Conservation (phyloP, 345 rosid genomes). For the Conringia planisiliqua region DNA sequence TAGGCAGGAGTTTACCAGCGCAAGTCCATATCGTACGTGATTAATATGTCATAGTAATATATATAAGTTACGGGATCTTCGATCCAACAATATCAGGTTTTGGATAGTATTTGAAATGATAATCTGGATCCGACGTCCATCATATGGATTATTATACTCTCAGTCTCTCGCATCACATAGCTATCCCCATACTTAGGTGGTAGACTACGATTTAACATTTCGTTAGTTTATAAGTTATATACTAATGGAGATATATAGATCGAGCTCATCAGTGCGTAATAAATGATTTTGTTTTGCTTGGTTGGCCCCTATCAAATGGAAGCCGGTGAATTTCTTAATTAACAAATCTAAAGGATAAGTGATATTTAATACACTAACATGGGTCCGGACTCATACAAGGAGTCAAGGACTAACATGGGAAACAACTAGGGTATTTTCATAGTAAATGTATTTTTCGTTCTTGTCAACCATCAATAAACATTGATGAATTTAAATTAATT, state of each 20-base stretch:
- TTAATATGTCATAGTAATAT: background rate
- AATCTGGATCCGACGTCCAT: background rate
- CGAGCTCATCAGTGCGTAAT: background rate
- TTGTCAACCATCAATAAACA: constrained; percentile 10
- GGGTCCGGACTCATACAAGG: constrained; percentile 10
- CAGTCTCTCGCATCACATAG: background rate
- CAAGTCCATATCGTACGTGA: no score
- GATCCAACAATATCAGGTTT: background rate
- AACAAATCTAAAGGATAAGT: constrained; percentile 21
- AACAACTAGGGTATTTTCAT: constrained; percentile 27
- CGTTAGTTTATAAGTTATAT: background rate
- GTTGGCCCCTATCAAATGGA: background rate
- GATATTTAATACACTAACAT: constrained; percentile 33
- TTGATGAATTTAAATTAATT: background rate
- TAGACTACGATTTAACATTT: background rate
- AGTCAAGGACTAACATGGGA: constrained; percentile 30
- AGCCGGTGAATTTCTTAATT: constrained; percentile 30
- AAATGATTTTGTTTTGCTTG: constrained; percentile 7
- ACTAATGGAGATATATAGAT: background rate
- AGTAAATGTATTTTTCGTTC: constrained; percentile 15
- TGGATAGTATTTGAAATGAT: background rate
- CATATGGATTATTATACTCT: background rate
- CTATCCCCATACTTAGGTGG: background rate
- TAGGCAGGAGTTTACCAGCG: background rate
- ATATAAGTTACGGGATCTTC: background rate